Conservation (phyloP, 208 protist species). For the Trypanosoma cruzi region DNA sequence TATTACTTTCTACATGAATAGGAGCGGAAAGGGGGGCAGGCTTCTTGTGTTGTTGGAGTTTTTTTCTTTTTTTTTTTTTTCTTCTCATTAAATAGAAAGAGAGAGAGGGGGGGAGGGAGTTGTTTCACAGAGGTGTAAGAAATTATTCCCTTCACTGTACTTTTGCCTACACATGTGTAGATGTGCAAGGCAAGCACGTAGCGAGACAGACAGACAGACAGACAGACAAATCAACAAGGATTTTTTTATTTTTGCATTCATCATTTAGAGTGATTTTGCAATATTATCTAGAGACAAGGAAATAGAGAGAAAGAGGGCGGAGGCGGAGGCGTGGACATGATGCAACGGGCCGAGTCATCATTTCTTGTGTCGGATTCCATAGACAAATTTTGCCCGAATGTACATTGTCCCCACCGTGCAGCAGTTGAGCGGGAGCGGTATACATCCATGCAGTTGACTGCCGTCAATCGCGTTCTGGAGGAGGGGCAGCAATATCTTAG, state of each 20-base stretch:
- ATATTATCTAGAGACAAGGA: not conserved
- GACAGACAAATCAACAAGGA: too few species aligned
- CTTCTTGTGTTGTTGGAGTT: not conserved
- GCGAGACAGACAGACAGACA: too few species aligned
- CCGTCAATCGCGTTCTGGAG: slow-evolving; percentile 14
- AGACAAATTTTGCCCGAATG: slow-evolving; percentile 2
- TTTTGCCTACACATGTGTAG: not conserved
- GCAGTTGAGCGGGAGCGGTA: slow-evolving; percentile 14
- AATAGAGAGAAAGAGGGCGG: not conserved
- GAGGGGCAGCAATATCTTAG: slow-evolving; percentile 5
- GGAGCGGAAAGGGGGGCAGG: too few species aligned
- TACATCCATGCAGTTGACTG: slow-evolving; percentile 14
- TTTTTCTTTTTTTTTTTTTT: slow-evolving; percentile 7
- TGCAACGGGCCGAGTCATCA: not conserved
- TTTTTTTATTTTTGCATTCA: too few species aligned
- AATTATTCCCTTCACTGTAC: too few species aligned
- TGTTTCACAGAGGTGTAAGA: too few species aligned
- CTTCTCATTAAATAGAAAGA: not conserved
- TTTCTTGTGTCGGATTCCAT: not conserved
- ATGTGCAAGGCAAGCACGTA: too few species aligned
- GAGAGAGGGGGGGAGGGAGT: not conserved
- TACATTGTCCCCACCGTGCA: slow-evolving; percentile 5
- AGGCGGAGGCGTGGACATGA: too few species aligned
- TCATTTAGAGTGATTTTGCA: too few species aligned
- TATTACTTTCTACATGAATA: not conserved